Evolutionary conservation across 768 basidiomycete genomes (phyloP), one percentile per base, ranked within the genome.

Genomic region (Serendipita sp.): DNA sequence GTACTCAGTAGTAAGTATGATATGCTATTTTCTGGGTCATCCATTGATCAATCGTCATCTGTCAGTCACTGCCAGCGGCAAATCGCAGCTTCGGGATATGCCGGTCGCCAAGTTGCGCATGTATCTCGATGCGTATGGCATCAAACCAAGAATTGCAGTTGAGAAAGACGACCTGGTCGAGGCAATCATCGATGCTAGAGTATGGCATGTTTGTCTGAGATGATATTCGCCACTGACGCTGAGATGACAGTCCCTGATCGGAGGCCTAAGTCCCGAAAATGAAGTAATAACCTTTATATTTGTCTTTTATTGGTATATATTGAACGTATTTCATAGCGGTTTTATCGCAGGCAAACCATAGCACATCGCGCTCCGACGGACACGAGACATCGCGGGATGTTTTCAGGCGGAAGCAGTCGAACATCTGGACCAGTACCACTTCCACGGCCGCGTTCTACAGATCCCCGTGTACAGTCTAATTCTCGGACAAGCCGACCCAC

Each of bases 151-250:
- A 64, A 79, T 80, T 55, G 76, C 88, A 15, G 18, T 69, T 13
- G 88, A 91, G 72, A 90, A 90, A 73, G 84, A 87, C 62, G 88
- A 90, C 70, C 74, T 90, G 50, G 81, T 90, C 44, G 84, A 88
- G 62, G 80, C 76, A 44, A 79, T 87, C 52, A 50, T 88, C 1
- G 71, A 71, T 29, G 73, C 73, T 45, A 72, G 70, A 70, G 88
- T 87, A 69, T n/a, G 48, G 18, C 5, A 13, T 63, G 81, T 73
- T 8, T 52, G 18, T 53, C 3, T 15, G 27, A 52, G 13, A 1
- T 8, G 8, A 10, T 48, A 40, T 36, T 60, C 46, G 36, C 29
- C 33, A 3, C 27, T 23, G 18, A 64, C n/a, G 23, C 23, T 29
- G 53, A 16, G 3, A 64, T 55, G 15, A 16, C 53, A 64, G 64